Evolutionary conservation across 2,329 filamentous ascomycete genomes (phyloP), one percentile per base, ranked within the genome.

Genomic region (Neonectria ditissima): DNA sequence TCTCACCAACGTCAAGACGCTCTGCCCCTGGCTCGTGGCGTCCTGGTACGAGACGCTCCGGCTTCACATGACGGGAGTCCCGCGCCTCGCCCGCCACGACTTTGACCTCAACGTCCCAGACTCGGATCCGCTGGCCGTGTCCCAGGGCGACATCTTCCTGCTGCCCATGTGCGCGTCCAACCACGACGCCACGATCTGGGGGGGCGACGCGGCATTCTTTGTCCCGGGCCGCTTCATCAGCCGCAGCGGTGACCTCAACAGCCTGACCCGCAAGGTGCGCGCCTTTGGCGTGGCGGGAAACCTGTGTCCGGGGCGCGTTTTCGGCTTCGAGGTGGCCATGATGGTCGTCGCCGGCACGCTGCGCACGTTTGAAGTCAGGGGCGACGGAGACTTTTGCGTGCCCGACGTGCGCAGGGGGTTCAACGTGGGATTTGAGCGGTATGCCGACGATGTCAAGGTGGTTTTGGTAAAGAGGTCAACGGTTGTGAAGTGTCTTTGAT

Each of bases 221-320:
- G 60, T 66, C 2, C 70, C 76, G 1, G 62, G 65, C 3, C 75
- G 76, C 9, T 78, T 78, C 65, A 70, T 78, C 44, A 55, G 57
- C 34, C 43, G 34, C 43, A 50, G 48, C 11, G 75, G 75, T 5
- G 53, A 64, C 24, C 48, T 77, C 13, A 67, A 65, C 28, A 64
- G 54, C 16, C 65, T 67, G 5, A 62, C 70, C 10, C 73, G 73
- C 20, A 74, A 72, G 54, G 72, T 77, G 10, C 67, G 69, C 39
- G 74, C 73, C 6, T 77, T 77, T 62, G 75, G 75, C 8, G 75
- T 77, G 6, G 75, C 75, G 0, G 75, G 75, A 0, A 77, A 77
- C 37, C 59, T 77, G 62, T 77, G 75, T 20, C 75, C 75, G 1
- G 75, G 75, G 2, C 70, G 74, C 2, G 69, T 69, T 1, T 72